A percentile compares a stretch with the other conserved stretches of the same genome.
phyloP scores from a whole-genome alignment of 208 protist genomes.

The Acanthamoeba triangularis region DNA sequence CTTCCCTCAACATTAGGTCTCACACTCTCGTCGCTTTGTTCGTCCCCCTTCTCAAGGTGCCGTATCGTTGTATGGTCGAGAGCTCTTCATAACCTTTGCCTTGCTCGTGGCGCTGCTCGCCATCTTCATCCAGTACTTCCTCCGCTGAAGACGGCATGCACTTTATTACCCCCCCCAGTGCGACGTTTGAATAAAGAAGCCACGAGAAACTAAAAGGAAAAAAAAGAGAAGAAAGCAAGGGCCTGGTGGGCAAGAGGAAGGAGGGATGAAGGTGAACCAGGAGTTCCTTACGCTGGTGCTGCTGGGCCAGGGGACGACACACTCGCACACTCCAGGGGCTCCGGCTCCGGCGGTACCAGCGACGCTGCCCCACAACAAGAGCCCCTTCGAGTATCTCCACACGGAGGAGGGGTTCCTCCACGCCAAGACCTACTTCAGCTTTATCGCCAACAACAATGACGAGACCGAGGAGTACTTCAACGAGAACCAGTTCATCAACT shows the following conservation, averaged over 20 bases:
- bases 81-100: constrained; percentile 59
- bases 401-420: constrained; percentile 72
- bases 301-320: background rate
- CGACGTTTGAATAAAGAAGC: background rate
- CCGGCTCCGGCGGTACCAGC: background rate
- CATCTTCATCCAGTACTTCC: constrained; percentile 1
- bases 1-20: background rate
- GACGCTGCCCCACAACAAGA: constrained; percentile 65
- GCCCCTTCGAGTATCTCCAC: constrained; percentile 54
- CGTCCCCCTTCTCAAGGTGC: background rate
- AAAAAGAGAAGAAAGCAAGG: background rate
- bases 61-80: constrained; percentile 46
- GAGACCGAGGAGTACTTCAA: constrained; percentile 35
- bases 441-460: background rate
- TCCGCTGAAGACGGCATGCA: background rate
- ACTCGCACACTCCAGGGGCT: background rate
- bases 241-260: background rate
- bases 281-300: constrained; percentile 35
- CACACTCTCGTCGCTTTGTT: background rate
- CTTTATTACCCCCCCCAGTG: background rate
- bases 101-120: constrained; percentile 56
- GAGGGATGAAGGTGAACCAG: constrained; percentile 48
- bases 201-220: background rate
- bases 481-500: constrained; percentile 78
- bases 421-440: constrained; percentile 61